Percentiles rank a stretch among this genome's conserved stretches.
Conservation (phyloP, 2,329 filamentous ascomycete genomes). For the Hortaea werneckii region DNA sequence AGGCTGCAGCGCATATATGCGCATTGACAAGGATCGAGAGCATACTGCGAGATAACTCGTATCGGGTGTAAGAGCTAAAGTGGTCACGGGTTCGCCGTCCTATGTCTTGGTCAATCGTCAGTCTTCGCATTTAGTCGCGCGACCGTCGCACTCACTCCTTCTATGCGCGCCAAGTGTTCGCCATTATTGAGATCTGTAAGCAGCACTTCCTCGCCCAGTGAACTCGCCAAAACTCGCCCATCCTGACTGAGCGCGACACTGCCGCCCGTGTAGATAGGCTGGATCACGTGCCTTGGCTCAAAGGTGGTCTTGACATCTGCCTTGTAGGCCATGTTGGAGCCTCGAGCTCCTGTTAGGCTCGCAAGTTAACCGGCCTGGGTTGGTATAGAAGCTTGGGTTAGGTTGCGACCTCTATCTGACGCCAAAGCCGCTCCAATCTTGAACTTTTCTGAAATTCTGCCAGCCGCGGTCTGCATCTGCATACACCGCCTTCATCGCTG, state of each 20-base stretch:
- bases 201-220: slow-evolving; percentile 83
- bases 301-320: slow-evolving; percentile 72
- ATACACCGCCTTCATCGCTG: not conserved
- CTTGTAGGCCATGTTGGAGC: slow-evolving; percentile 42
- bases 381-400: too few relatives aligned
- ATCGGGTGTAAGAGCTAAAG: slow-evolving; percentile 71
- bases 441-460: not conserved
- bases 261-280: slow-evolving; percentile 89
- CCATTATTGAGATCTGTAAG: slow-evolving; percentile 78
- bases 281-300: slow-evolving; percentile 69
- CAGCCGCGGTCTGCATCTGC: not conserved
- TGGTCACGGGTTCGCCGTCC: slow-evolving; percentile 63
- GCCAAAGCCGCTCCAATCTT: not conserved
- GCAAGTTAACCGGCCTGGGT: too few relatives aligned
- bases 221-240: slow-evolving; percentile 75
- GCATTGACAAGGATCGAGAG: slow-evolving; percentile 92
- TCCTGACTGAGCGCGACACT: slow-evolving; percentile 72
- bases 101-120: slow-evolving; percentile 32
- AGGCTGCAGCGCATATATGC: slow-evolving; percentile 65
- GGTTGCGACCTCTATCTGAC: too few relatives aligned
- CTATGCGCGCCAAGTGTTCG: slow-evolving; percentile 70
- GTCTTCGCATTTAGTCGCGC: slow-evolving; percentile 12
- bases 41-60: slow-evolving; percentile 82
- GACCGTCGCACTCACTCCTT: slow-evolving; percentile 56
- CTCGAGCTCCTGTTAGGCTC: not conserved